phyloP scores from a whole-genome alignment of 495 filamentous ascomycete species.

The Pyronema omphalodes region DNA sequence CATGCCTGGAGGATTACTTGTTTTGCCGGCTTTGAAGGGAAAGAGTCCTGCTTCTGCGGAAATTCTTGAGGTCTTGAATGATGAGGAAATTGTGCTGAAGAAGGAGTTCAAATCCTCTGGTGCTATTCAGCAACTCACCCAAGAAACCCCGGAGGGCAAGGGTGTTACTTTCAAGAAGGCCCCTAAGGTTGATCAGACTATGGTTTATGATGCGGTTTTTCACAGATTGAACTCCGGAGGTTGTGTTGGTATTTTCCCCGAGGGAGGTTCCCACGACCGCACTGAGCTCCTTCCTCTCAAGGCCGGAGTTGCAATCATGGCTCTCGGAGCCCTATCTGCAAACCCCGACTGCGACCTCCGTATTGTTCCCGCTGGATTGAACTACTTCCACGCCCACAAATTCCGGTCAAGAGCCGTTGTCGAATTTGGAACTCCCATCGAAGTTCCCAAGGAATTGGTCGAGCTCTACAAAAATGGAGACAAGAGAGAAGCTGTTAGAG shows the following conservation, averaged over 20 bases:
- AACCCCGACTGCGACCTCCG: constrained; percentile 80
- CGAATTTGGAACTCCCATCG: constrained; percentile 80
- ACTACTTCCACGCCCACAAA: constrained; percentile 98
- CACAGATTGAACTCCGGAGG: constrained; percentile 59
- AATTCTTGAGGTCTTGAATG: constrained; percentile 57
- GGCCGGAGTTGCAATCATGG: constrained; percentile 97
- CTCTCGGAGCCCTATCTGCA: constrained; percentile 75
- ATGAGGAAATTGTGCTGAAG: constrained; percentile 71
- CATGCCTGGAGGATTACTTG: constrained; percentile 63
- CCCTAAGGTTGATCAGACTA: constrained; percentile 83
- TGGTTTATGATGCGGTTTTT: constrained; percentile 89
- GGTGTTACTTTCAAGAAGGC: constrained; percentile 73
- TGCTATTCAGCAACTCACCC: constrained; percentile 60
- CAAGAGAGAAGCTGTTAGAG: constrained; percentile 63
- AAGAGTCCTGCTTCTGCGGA: constrained; percentile 54
- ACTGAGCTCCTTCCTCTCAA: constrained; percentile 87
- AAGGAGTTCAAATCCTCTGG: constrained; percentile 59
- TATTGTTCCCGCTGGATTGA: constrained; percentile 99
- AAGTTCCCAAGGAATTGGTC: constrained; percentile 64
- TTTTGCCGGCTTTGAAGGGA: constrained; percentile 67
- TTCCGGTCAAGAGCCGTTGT: constrained; percentile 93
- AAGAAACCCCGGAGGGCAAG: constrained; percentile 51
- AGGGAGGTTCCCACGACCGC: constrained; percentile 93
- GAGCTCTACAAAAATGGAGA: constrained; percentile 68
- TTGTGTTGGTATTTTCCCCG: constrained; percentile 92